These are phyloP conservation scores for Polyplosphaeria fusca DNA, from an alignment of 495 filamentous ascomycete genomes.

Conservation along the genomic window DNA sequence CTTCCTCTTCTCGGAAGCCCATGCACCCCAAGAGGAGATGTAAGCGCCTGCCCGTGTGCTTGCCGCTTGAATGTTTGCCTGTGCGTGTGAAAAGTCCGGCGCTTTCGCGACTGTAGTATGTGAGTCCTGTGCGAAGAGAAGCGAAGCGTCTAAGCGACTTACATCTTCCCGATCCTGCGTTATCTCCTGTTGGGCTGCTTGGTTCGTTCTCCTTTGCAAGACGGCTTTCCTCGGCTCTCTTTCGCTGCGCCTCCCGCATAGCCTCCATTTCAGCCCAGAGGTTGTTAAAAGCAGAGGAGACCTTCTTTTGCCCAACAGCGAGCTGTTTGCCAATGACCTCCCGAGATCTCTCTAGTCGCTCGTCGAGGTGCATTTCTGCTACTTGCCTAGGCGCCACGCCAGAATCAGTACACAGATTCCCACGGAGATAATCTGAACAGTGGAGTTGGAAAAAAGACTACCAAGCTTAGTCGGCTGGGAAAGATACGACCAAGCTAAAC, in stretches of 20 bases:
- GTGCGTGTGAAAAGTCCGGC: constrained; percentile 62
- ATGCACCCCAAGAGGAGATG: constrained; percentile 88
- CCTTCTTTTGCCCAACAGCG: constrained; percentile 78
- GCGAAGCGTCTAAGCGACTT: constrained; percentile 20
- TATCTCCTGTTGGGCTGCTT: constrained; percentile 8
- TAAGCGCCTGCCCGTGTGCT: constrained; percentile 79
- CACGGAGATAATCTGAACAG: constrained; percentile 11
- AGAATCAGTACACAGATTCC: constrained; percentile 26
- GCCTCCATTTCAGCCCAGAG: constrained; percentile 86
- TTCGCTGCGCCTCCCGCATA: constrained; percentile 76
- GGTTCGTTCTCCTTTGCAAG: constrained; percentile 31
- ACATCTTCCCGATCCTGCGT: constrained; percentile 23
- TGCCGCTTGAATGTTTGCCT: constrained; percentile 64
- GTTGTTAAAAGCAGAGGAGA: constrained; percentile 76
- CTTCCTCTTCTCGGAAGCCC: constrained; percentile 78
- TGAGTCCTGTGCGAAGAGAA: not conserved
- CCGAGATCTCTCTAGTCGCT: constrained; percentile 69
- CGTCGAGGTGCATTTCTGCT: constrained; percentile 81
- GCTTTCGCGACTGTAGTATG: constrained; percentile 37
- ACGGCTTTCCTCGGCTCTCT: constrained; percentile 48
- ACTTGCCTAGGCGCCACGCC: constrained; percentile 41
- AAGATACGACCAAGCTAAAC: too few relatives aligned
- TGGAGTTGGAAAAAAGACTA: constrained; percentile 9
- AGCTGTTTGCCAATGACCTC: constrained; percentile 78
- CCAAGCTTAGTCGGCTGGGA: constrained; percentile 13